Evolutionary conservation across 176 grass and related monocot species (phyloP).

Genomic region (Carex myosuroides): DNA sequence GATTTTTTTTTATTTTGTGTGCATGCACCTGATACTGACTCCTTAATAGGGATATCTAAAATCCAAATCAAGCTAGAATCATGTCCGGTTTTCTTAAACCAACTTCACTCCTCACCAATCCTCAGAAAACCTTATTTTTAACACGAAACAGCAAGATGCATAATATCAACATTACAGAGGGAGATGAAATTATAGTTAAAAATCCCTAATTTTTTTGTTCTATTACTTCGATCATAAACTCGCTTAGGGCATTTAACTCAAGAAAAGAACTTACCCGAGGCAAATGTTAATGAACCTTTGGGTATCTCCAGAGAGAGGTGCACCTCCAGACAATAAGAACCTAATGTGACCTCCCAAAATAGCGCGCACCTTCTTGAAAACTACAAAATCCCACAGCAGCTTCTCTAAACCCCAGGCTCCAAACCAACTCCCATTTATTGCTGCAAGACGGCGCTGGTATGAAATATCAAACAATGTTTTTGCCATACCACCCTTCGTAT

Average conservation of each 20-base stretch:
- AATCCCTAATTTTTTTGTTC: not conserved
- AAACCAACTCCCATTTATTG: conserved; percentile 94
- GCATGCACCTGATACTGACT: conserved; percentile 2
- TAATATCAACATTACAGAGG: not conserved
- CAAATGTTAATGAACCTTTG: conserved; percentile 99
- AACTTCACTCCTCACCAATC: not conserved
- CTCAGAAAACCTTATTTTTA: not conserved
- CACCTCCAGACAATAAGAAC: conserved; percentile 83
- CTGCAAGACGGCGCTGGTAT: conserved; percentile 70
- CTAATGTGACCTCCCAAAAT: conserved; percentile 74
- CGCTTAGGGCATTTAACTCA: conserved; percentile 42
- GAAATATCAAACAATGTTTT: conserved; percentile 84
- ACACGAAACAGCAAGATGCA: not conserved
- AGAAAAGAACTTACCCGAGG: conserved; percentile 64
- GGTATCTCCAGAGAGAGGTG: conserved; percentile 72
- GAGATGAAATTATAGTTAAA: not conserved
- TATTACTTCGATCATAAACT: conserved; percentile 17
- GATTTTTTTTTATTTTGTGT: not conserved
- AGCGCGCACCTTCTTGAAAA: conserved; percentile 67
- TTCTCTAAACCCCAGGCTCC: conserved; percentile 91
- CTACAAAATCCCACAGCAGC: conserved; percentile 76
- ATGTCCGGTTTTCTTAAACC: not conserved
- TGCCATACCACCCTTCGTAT: conserved; percentile 69
- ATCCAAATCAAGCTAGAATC: not conserved
- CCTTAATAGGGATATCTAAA: not conserved